phyloP scores from a whole-genome alignment of 2,329 filamentous ascomycete species.

The Aureobasidium sp. region DNA sequence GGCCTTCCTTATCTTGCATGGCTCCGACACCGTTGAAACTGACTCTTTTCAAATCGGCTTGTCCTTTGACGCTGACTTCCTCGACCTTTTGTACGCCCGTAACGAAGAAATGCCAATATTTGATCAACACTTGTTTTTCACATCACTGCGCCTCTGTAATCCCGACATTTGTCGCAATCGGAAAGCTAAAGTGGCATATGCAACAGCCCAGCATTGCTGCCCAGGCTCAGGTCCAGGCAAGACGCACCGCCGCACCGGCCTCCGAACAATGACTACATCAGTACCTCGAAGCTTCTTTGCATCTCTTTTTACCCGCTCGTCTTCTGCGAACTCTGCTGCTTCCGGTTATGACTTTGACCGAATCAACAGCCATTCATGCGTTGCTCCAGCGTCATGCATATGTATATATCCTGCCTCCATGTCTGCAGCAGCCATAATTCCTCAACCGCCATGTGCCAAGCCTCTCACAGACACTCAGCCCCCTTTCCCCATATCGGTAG shows the following conservation, averaged over 20 bases:
- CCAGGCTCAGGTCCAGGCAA: neutral
- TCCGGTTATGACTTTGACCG: neutral
- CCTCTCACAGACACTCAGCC: conserved; percentile 14
- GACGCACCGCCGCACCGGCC: neutral
- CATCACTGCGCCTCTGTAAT: neutral
- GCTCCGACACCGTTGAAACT: neutral
- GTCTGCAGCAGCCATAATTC: conserved; percentile 1
- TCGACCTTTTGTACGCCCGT: neutral
- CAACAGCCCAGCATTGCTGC: neutral
- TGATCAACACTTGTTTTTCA: conserved; percentile 1
- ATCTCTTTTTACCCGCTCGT: neutral
- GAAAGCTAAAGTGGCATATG: neutral
- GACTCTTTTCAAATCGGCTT: conserved; percentile 3
- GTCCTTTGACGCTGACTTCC: neutral
- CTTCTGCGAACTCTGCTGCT: neutral
- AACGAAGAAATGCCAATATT: conserved; percentile 3
- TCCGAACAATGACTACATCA: too few relatives aligned
- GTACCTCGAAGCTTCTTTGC: neutral
- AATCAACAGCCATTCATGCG: neutral
- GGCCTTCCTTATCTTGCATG: conserved; percentile 10
- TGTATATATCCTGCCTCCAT: neutral
- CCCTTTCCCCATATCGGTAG: conserved; percentile 3
- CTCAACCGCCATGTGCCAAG: conserved; percentile 8
- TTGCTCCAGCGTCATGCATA: neutral
- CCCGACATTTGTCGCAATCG: neutral